Evolutionary conservation across 495 filamentous ascomycete species (phyloP).

Genomic region (Penicillium bialowiezense): DNA sequence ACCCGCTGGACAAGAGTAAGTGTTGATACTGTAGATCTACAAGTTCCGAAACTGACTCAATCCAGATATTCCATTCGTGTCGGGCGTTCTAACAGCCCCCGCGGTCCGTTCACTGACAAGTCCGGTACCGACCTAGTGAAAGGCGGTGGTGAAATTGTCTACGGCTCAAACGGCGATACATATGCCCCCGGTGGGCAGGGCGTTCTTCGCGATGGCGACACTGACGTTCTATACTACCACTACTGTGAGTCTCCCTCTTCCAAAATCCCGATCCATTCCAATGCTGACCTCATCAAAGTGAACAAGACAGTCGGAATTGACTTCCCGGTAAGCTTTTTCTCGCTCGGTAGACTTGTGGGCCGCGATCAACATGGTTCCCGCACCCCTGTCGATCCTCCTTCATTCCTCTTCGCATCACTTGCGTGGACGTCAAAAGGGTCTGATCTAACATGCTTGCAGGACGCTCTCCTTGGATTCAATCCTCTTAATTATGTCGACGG

Average conservation of each 20-base stretch:
- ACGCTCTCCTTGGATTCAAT: constrained; percentile 44
- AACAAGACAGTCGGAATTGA: constrained; percentile 41
- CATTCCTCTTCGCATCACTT: constrained; percentile 6
- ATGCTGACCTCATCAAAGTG: constrained; percentile 26
- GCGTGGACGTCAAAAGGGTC: background rate
- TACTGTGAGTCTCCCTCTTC: constrained; percentile 32
- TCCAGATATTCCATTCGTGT: constrained; percentile 45
- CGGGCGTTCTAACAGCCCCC: constrained; percentile 32
- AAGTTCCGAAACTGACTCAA: constrained; percentile 3
- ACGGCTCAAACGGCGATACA: constrained; percentile 45
- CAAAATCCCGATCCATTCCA: background rate
- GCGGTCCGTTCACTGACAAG: constrained; percentile 43
- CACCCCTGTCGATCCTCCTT: constrained; percentile 21
- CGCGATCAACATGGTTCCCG: constrained; percentile 6
- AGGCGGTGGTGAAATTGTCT: constrained; percentile 43
- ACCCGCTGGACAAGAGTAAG: constrained; percentile 60
- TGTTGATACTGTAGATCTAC: background rate
- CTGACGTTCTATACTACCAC: constrained; percentile 47
- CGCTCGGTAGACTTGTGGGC: constrained; percentile 12
- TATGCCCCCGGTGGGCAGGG: constrained; percentile 49
- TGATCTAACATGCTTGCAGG: constrained; percentile 26
- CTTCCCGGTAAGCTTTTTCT: constrained; percentile 29
- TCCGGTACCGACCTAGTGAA: constrained; percentile 33
- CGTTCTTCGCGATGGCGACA: constrained; percentile 30
- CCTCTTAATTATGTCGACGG: constrained; percentile 41